phyloP scores from a whole-genome alignment of 768 basidiomycete species.

The Rhizopogon rudus region DNA sequence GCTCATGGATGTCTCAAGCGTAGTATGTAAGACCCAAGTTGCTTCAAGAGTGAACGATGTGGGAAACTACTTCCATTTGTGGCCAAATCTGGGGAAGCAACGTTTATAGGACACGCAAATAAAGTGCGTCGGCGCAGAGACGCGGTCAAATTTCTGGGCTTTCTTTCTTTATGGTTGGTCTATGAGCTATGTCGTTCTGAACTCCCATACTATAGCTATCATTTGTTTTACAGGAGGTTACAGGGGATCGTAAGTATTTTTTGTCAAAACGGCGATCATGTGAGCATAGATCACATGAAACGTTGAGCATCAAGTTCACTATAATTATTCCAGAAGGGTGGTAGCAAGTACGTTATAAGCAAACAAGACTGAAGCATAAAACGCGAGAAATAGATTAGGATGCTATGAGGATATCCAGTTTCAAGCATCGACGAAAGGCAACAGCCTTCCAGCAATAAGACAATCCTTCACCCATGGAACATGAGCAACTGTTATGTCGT shows the following conservation, averaged over 20 bases:
- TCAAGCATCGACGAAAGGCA: conserved; percentile 20
- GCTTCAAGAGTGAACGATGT: neutral
- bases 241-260: too few relatives aligned
- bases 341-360: conserved; percentile 3
- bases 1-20: conserved; percentile 25
- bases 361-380: neutral
- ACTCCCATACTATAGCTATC: too few relatives aligned
- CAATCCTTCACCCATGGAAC: conserved; percentile 79
- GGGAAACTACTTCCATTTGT: conserved; percentile 17
- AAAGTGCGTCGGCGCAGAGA: too few relatives aligned
- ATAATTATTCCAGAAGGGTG: conserved; percentile 5
- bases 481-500: conserved; percentile 37
- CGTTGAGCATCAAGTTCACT: conserved; percentile 6
- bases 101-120: too few relatives aligned
- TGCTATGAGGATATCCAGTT: neutral
- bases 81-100: neutral
- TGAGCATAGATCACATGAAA: too few relatives aligned
- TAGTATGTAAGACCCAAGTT: neutral
- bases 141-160: too few relatives aligned
- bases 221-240: too few relatives aligned
- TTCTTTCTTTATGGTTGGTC: too few relatives aligned
- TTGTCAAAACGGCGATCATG: too few relatives aligned
- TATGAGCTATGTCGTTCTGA: too few relatives aligned
- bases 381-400: neutral
- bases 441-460: conserved; percentile 55